Percentiles rank a stretch among this genome's conserved stretches.
phyloP scores from a whole-genome alignment of 805 yeast genomes.

The Wickerhamiella dianesei region DNA sequence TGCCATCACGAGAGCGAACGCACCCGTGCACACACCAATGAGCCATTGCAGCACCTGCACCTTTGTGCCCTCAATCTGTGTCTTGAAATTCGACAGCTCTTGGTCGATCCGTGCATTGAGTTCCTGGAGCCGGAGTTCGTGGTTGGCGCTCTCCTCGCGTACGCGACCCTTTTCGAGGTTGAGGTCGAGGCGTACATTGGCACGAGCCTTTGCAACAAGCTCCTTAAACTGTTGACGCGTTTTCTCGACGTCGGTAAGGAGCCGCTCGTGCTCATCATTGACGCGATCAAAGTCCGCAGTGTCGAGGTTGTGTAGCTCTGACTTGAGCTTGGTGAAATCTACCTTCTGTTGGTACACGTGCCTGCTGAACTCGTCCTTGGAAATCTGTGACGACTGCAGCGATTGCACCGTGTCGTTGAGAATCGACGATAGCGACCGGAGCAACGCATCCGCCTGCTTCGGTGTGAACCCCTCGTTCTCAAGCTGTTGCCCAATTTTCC shows the following conservation, averaged over 20 bases:
- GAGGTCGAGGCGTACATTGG: slow-evolving; percentile 80
- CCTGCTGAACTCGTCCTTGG: slow-evolving; percentile 68
- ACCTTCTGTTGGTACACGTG: slow-evolving; percentile 92
- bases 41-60: slow-evolving; percentile 98
- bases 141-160: slow-evolving; percentile 84
- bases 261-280: slow-evolving; percentile 74
- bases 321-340: slow-evolving; percentile 87
- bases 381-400: slow-evolving; percentile 65
- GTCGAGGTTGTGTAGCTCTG: slow-evolving; percentile 81
- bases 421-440: slow-evolving; percentile 56
- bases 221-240: slow-evolving; percentile 74
- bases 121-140: slow-evolving; percentile 86
- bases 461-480: slow-evolving; percentile 57
- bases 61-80: slow-evolving; percentile 89
- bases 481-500: slow-evolving; percentile 52
- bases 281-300: slow-evolving; percentile 69
- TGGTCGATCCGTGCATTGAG: slow-evolving; percentile 91
- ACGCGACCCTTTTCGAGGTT: slow-evolving; percentile 91
- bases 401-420: slow-evolving; percentile 68
- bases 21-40: slow-evolving; percentile 96
- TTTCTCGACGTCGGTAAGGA: slow-evolving; percentile 74
- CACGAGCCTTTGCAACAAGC: slow-evolving; percentile 79
- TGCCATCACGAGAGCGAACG: slow-evolving; percentile 85
- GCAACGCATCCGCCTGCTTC: slow-evolving; percentile 69
- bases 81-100: slow-evolving; percentile 86